Base-by-base conservation (phyloP, 805 yeast genomes). In the Schwanniomyces vanrijiae region DNA sequence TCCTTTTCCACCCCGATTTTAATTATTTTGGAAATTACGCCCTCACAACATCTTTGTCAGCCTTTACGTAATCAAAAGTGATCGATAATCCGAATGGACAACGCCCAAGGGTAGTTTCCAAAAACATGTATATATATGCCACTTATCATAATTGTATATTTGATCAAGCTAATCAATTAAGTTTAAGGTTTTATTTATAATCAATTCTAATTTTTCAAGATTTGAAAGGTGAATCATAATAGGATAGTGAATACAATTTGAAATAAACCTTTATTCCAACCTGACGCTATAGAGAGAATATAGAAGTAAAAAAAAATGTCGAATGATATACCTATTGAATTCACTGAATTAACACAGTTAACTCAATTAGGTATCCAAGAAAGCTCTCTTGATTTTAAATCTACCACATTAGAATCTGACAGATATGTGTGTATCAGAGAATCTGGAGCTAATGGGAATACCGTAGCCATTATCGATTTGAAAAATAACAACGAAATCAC, bases 331-430 rank as follows among this genome's bases (percentile, higher is more conserved):
- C 99, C 99, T 56, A 92, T 92, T 73, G 96, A 92, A 74, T 90
- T 92, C 74, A 91, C 96, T 60, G 98, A 92, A 77, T 85, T 90
- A 74, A 82, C 90, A 60, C 96, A 88, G 76, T 83, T 94, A 71
- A 81, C 95, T 51, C 73, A 84, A 52, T 73, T 90, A 69, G 96
- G 97, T 51, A 88, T 94, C 64, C 86, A 84, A 65, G 91, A 87
- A 51, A 78, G 81, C 58, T 84, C 92, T 50, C 81, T 94, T 58
- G 96, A 90, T 61, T 92, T 92, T 75, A 85, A 90, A 73, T 85
- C 97, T 35, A 90, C 97, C 48, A 94, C 99, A 18, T 78, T 94
- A 56, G 97, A 92, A 69, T 87, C 96, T 49, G 98, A 92, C 69
- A 84, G 80, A 64, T 94, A 85, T 71, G 88, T 94, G 42, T 89